Evolutionary conservation across 306 rosid genomes (phyloP).

Genomic region (Hylodesmum podocarpum): DNA sequence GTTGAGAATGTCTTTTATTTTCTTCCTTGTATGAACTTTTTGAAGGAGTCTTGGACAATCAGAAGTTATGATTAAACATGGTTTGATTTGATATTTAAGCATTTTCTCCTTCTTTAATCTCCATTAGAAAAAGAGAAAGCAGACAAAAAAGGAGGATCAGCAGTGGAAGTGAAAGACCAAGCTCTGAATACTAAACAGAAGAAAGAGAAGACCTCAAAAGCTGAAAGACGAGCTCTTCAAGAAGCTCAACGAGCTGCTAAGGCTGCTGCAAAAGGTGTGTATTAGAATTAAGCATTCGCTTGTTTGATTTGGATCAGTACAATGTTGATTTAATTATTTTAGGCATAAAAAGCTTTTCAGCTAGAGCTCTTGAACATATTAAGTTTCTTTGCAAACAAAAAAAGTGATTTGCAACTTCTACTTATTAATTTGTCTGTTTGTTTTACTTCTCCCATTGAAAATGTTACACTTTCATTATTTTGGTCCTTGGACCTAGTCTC

Average conservation of each 20-base stretch:
- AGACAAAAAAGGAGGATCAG: conserved; percentile 37
- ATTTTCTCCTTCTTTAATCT: background rate
- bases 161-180: conserved; percentile 41
- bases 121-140: conserved; percentile 38
- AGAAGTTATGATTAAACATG: too few species aligned
- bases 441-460: background rate
- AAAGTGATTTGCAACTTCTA: background rate
- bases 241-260: conserved; percentile 69
- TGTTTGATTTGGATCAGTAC: conserved; percentile 9
- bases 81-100: background rate
- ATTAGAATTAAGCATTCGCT: background rate
- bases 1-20: background rate
- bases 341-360: background rate
- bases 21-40: background rate
- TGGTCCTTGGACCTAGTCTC: background rate
- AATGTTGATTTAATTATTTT: conserved; percentile 1
- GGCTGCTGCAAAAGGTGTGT: conserved; percentile 56
- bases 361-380: background rate
- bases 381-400: background rate
- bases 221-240: conserved; percentile 69
- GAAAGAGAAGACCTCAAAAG: conserved; percentile 52
- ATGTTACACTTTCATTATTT: background rate
- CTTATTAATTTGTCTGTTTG: background rate
- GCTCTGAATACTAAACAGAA: conserved; percentile 42
- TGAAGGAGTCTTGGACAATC: background rate